Percentiles rank a stretch among this genome's conserved stretches.
These are phyloP conservation scores for Suillus sp. DNA, from an alignment of 768 basidiomycete species.

Conservation along the genomic window DNA sequence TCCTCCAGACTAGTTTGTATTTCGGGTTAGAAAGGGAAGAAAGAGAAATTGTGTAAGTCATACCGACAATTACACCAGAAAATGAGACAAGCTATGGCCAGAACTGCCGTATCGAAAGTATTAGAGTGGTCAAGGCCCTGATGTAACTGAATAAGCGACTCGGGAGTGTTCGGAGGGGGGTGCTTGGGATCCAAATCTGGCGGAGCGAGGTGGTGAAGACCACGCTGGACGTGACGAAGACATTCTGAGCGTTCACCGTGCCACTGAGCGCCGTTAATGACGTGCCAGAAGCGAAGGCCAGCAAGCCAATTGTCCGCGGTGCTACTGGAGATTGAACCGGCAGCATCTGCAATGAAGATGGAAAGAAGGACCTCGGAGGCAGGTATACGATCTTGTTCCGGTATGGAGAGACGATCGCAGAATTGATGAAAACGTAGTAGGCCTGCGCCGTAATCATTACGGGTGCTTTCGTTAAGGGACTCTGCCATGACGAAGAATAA, in stretches of 20 bases:
- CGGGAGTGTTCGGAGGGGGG: not conserved
- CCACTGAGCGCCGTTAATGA: conserved; percentile 29
- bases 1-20: conserved; percentile 1
- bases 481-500: conserved; percentile 13
- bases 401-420: conserved; percentile 36
- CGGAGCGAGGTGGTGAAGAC: not conserved
- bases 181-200: not conserved
- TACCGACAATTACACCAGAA: conserved; percentile 3
- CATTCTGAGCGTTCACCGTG: conserved; percentile 4
- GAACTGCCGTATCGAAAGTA: not conserved
- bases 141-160: not conserved
- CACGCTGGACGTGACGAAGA: conserved; percentile 1
- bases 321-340: conserved; percentile 20
- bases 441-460: conserved; percentile 34
- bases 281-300: conserved; percentile 40
- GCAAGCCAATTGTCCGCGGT: conserved; percentile 38
- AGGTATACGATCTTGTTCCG: conserved; percentile 37
- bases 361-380: conserved; percentile 32
- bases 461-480: conserved; percentile 23
- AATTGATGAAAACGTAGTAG: conserved; percentile 39
- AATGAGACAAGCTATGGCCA: not conserved
- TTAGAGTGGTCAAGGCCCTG: not conserved
- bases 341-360: conserved; percentile 28
- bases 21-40: conserved; percentile 8
- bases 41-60: conserved; percentile 6